Evolutionary conservation across 768 basidiomycete species (phyloP), one percentile per base, ranked within the genome.

Genomic region (Rhizopogon roseolus): DNA sequence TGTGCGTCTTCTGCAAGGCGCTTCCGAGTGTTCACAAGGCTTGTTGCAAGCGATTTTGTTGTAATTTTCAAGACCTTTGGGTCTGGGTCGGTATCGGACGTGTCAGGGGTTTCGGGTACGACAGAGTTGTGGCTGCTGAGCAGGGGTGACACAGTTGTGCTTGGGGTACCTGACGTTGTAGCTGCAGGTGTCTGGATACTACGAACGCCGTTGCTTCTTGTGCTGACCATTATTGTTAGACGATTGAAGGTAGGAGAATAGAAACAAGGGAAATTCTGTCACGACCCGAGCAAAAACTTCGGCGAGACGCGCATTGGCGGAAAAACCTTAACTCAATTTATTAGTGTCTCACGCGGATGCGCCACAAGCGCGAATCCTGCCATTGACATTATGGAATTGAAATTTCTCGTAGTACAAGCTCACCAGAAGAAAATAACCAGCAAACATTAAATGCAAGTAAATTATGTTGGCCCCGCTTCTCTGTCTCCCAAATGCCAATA

Each of bases 51-150:
- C 9, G 41, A 42, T 36, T 19, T 25, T 14, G 49, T 25, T 10
- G 36, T 34, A n/a, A 56, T 49, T 22, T 62, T 49, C 22, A 36
- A 28, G 5, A 16, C 9, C 9, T 22, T 13, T 36, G 46, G 45
- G 45, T 49, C 49, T 28, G 57, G 42, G 29, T 66, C 68, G 39
- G 64, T 60, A 37, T 70, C 71, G 25, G 83, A 85, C 29, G 81
- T 83, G 40, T 69, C 69, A 60, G 84, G 82, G 49, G 82, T 82
- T 60, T 76, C 76, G 29, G 66, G 64, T 62, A 75, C 69, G 40
- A 71, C 69, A 32, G 82, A 81, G 22, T 69, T 67, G 49, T 68
- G 65, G 32, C 73, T 69, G 59, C 80, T 84, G 59, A 82, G 76
- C 25, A 78, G 57, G 38, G 84, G 81, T 11, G 85, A 81, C 29